A percentile compares a stretch with the other conserved stretches of the same genome.
These are phyloP conservation scores for Fusarium sp. DNA, from an alignment of 2,329 filamentous ascomycete genomes.

Conservation along the genomic window DNA sequence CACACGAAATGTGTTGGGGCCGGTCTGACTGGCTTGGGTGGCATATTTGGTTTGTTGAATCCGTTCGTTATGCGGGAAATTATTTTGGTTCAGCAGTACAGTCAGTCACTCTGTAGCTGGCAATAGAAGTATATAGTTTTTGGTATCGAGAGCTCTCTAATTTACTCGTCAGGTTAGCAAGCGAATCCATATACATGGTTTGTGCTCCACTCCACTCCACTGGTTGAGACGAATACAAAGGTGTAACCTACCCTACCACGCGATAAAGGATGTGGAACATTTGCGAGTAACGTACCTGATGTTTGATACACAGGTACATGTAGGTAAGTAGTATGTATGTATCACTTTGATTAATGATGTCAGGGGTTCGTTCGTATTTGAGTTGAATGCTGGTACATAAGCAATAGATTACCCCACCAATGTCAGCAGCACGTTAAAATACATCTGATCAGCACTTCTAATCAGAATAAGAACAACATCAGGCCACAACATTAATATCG, in stretches of 20 bases:
- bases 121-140: background rate
- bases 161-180: conserved; percentile 9
- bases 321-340: no score
- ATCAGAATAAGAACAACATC: background rate
- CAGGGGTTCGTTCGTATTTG: conserved; percentile 28
- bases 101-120: background rate
- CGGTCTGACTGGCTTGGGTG: conserved; percentile 51
- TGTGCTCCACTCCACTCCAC: background rate
- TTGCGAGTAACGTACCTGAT: conserved; percentile 11
- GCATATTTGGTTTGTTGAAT: conserved; percentile 10
- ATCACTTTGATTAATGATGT: conserved; percentile 24
- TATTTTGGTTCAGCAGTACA: no score
- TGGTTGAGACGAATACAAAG: background rate
- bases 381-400: conserved; percentile 8
- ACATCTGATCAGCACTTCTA: conserved; percentile 1
- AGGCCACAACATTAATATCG: background rate
- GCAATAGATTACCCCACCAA: conserved; percentile 19
- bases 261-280: conserved; percentile 11
- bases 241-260: conserved; percentile 14
- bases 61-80: no score
- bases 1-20: conserved; percentile 78
- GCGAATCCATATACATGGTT: background rate
- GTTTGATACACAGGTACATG: background rate
- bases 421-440: background rate
- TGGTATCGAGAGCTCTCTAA: background rate